Conservation (phyloP, 306 rosid species). For the Prunus mume region DNA sequence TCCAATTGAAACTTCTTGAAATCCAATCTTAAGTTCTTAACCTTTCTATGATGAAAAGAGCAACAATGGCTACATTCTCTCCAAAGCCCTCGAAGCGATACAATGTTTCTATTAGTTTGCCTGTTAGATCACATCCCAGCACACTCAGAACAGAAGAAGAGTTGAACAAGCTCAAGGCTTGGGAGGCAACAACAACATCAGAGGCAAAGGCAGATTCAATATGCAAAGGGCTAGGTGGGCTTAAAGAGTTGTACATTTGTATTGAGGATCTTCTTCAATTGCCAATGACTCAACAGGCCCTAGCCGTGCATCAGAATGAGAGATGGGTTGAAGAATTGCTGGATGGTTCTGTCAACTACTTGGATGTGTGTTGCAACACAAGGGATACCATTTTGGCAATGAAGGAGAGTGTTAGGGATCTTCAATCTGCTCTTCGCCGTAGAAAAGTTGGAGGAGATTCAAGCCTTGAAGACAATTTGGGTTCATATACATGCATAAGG, state of each 20-base stretch:
- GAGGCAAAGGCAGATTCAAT: conserved; percentile 35
- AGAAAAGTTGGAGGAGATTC: conserved; percentile 44
- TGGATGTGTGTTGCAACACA: conserved; percentile 50
- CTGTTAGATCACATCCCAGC: conserved; percentile 73
- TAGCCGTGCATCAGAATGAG: conserved; percentile 40
- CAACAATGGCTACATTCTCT: conserved; percentile 44
- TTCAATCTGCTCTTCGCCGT: conserved; percentile 63
- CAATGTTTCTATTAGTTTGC: conserved; percentile 58
- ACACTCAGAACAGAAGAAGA: conserved; percentile 46
- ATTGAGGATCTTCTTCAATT: conserved; percentile 52
- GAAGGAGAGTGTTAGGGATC: conserved; percentile 41
- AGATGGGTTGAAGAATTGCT: conserved; percentile 63
- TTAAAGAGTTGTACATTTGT: conserved; percentile 40
- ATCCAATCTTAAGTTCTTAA: not conserved
- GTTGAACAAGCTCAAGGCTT: conserved; percentile 51
- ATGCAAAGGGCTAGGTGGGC: conserved; percentile 39
- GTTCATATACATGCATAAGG: conserved; percentile 37
- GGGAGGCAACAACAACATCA: conserved; percentile 28
- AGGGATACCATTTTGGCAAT: conserved; percentile 44
- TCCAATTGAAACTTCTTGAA: not conserved
- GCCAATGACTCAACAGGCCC: conserved; percentile 54
- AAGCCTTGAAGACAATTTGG: conserved; percentile 31
- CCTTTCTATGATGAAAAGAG: conserved; percentile 29
- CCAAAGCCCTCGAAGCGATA: conserved; percentile 36
- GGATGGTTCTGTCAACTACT: conserved; percentile 48